phyloP scores from a whole-genome alignment of 768 basidiomycete species.

The Hygrophoropsis aurantiaca region DNA sequence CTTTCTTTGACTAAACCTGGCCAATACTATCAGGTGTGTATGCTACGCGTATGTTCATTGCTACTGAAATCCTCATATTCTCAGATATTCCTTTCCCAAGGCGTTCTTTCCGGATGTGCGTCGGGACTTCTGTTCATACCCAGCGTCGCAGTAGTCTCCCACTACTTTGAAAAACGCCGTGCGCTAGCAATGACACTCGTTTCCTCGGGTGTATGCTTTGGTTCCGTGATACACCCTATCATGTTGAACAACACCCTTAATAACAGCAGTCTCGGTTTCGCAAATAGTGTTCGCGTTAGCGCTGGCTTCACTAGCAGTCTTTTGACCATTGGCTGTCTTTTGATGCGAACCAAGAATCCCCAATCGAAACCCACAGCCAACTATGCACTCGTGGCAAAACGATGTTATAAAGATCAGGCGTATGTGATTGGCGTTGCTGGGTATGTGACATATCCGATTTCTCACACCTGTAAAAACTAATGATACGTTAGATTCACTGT shows the following conservation, averaged over 20 bases:
- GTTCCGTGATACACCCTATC: constrained; percentile 57
- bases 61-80: background rate
- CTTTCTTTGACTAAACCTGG: constrained; percentile 34
- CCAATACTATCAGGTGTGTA: constrained; percentile 33
- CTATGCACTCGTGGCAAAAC: background rate
- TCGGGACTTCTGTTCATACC: constrained; percentile 47
- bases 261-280: constrained; percentile 47
- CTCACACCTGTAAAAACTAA: background rate
- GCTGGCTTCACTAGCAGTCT: constrained; percentile 38
- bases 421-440: background rate
- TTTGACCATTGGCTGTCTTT: constrained; percentile 36
- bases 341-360: constrained; percentile 36
- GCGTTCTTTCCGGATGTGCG: constrained; percentile 40
- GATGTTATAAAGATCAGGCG: background rate
- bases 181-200: constrained; percentile 45
- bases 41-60: background rate
- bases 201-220: constrained; percentile 50
- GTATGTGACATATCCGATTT: background rate
- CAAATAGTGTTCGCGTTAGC: constrained; percentile 36
- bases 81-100: constrained; percentile 46
- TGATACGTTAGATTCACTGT: constrained; percentile 6
- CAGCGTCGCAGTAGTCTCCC: constrained; percentile 40
- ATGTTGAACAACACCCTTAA: constrained; percentile 48
- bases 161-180: constrained; percentile 42
- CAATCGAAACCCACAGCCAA: constrained; percentile 18